phyloP scores from a whole-genome alignment of 805 yeast genomes.

The Saccharomycopsis synnaedendra region DNA sequence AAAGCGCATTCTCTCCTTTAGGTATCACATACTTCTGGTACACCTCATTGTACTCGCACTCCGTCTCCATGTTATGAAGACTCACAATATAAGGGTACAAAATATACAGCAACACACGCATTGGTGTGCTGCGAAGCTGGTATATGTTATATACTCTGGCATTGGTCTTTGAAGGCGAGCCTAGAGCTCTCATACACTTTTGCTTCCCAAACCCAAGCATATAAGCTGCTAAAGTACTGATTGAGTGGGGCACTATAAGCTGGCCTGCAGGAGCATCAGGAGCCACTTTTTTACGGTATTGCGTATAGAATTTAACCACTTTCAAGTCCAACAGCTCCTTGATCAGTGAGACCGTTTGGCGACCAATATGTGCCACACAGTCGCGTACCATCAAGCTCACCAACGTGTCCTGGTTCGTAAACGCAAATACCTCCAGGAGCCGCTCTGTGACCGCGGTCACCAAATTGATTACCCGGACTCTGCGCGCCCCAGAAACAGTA shows the following conservation, averaged over 20 bases:
- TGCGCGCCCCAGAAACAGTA: conserved; percentile 59
- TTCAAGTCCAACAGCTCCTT: conserved; percentile 43
- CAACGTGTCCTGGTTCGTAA: conserved; percentile 66
- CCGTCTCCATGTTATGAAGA: conserved; percentile 55
- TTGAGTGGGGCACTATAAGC: conserved; percentile 70
- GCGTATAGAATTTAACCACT: conserved; percentile 43
- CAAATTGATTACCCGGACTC: conserved; percentile 77
- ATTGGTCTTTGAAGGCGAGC: conserved; percentile 39
- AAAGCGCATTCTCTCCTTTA: conserved; percentile 32
- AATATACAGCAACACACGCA: conserved; percentile 46
- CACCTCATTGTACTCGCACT: conserved; percentile 29
- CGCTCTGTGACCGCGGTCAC: conserved; percentile 75
- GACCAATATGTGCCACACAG: conserved; percentile 27
- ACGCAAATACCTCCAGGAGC: conserved; percentile 61
- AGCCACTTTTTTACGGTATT: conserved; percentile 37
- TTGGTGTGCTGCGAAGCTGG: conserved; percentile 39
- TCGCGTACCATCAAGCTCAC: conserved; percentile 43
- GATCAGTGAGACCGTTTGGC: conserved; percentile 34
- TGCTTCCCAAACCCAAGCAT: conserved; percentile 62
- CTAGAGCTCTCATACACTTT: conserved; percentile 36
- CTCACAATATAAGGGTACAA: conserved; percentile 76
- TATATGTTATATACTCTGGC: conserved; percentile 45
- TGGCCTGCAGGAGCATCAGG: conserved; percentile 42
- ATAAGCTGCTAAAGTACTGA: conserved; percentile 59
- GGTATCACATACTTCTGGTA: conserved; percentile 37